Percentiles rank a stretch among this genome's conserved stretches.
These are phyloP conservation scores for Cadophora malorum DNA, from an alignment of 2,329 filamentous ascomycete species.

Conservation along the genomic window DNA sequence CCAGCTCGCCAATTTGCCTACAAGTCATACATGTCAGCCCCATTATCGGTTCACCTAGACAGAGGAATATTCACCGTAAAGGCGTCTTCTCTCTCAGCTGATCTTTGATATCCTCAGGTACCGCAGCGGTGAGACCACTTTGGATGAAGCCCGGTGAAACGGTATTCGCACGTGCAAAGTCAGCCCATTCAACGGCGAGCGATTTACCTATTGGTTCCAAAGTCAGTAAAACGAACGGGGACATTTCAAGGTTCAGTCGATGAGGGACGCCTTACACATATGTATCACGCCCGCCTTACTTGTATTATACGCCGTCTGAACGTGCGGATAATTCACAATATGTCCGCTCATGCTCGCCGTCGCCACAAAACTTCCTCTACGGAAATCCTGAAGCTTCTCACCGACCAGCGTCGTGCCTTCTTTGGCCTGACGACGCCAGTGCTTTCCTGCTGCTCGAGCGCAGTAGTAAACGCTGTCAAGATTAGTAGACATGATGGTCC, in stretches of 20 bases:
- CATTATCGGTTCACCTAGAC: not conserved
- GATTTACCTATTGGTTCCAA: not conserved
- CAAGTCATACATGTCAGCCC: not conserved
- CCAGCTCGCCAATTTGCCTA: slow-evolving; percentile 36
- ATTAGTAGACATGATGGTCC: slow-evolving; percentile 2
- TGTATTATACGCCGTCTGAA: slow-evolving; percentile 14
- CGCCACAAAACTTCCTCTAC: not conserved
- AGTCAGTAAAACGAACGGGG: not conserved
- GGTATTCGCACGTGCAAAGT: slow-evolving; percentile 71
- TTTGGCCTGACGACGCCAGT: not conserved
- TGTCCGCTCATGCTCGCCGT: slow-evolving; percentile 9
- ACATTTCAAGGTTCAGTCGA: too few relatives aligned
- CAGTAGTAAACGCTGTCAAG: slow-evolving; percentile 12
- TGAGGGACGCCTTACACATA: not conserved
- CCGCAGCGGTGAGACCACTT: slow-evolving; percentile 1
- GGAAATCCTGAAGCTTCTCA: not conserved
- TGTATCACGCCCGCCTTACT: slow-evolving; percentile 12
- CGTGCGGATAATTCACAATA: slow-evolving; percentile 11
- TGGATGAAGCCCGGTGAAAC: slow-evolving; percentile 71
- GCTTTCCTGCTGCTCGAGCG: slow-evolving; percentile 1
- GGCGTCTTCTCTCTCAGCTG: slow-evolving; percentile 11
- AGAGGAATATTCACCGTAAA: not conserved
- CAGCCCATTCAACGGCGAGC: slow-evolving; percentile 60
- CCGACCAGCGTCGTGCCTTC: not conserved
- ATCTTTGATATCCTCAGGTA: not conserved